Evolutionary conservation across 371 early-diverging fungal species (phyloP).

Genomic region (Mortierella sp.): DNA sequence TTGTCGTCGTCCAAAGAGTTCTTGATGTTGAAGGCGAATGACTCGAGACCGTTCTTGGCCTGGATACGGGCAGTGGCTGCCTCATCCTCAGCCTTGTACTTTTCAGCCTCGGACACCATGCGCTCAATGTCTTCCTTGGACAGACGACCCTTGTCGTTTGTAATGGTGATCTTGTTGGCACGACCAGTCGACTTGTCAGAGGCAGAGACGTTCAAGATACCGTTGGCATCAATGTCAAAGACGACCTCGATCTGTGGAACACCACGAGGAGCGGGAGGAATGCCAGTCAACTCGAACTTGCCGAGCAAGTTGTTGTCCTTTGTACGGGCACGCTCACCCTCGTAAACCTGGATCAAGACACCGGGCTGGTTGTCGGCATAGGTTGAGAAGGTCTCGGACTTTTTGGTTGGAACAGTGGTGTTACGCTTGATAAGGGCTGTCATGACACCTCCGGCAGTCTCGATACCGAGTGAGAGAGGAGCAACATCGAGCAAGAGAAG

Average conservation of each 20-base stretch:
- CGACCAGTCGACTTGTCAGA: constrained; percentile 94
- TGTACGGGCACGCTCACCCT: constrained; percentile 97
- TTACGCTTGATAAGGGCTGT: constrained; percentile 96
- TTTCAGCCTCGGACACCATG: constrained; percentile 96
- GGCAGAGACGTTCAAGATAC: constrained; percentile 97
- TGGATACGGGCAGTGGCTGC: constrained; percentile 86
- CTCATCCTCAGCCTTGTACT: constrained; percentile 96
- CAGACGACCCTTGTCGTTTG: constrained; percentile 98
- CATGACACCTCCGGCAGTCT: constrained; percentile 98
- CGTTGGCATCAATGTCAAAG: constrained; percentile 98
- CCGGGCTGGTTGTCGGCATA: constrained; percentile 98
- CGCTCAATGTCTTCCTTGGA: constrained; percentile 97
- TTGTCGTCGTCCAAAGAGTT: constrained; percentile 90
- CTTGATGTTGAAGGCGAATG: constrained; percentile 93
- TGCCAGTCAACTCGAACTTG: constrained; percentile 96
- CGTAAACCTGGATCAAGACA: constrained; percentile 97
- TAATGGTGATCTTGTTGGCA: constrained; percentile 96
- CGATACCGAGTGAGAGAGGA: constrained; percentile 94
- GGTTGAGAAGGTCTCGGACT: constrained; percentile 98
- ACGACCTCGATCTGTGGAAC: constrained; percentile 98
- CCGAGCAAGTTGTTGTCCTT: constrained; percentile 96
- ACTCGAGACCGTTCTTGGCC: constrained; percentile 93
- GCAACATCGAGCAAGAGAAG: constrained; percentile 85
- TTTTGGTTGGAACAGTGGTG: constrained; percentile 97
- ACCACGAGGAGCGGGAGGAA: constrained; percentile 96